Percentiles rank a stretch among this genome's conserved stretches.
These are phyloP conservation scores for Exophiala sideris DNA, from an alignment of 2,329 filamentous ascomycete genomes.

Conservation along the genomic window DNA sequence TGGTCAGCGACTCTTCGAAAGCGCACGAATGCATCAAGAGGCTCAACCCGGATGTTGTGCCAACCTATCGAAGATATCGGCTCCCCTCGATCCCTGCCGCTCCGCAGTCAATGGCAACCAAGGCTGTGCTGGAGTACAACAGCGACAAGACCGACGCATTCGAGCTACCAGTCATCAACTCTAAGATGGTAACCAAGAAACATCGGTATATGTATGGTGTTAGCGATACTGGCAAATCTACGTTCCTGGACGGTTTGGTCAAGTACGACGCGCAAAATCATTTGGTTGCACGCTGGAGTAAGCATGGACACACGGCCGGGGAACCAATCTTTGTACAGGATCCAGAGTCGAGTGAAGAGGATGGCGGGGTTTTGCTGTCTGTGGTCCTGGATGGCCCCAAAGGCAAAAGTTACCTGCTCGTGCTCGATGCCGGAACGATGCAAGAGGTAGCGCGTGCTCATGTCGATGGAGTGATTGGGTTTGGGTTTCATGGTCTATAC, in stretches of 20 bases:
- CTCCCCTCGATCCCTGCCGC: constrained; percentile 34
- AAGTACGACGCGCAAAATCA: constrained; percentile 51
- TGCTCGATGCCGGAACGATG: constrained; percentile 49
- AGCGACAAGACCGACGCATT: constrained; percentile 20
- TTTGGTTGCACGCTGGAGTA: constrained; percentile 42
- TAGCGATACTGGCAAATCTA: constrained; percentile 44
- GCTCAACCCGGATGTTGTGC: constrained; percentile 29
- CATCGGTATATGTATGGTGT: constrained; percentile 52
- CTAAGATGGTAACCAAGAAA: constrained; percentile 39
- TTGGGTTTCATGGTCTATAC: constrained; percentile 52
- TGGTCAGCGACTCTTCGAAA: constrained; percentile 55
- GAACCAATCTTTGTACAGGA: constrained; percentile 53
- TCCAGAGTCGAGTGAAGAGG: constrained; percentile 43
- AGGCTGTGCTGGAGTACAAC: constrained; percentile 24
- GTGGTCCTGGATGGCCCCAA: constrained; percentile 51
- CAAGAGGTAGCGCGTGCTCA: constrained; percentile 51
- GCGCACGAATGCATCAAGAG: constrained; percentile 46
- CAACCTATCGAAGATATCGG: constrained; percentile 37
- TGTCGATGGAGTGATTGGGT: constrained; percentile 47
- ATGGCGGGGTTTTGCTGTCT: constrained; percentile 52
- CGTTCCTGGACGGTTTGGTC: constrained; percentile 51
- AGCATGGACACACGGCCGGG: constrained; percentile 50
- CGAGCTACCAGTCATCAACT: constrained; percentile 54
- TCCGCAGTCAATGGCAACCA: constrained; percentile 6
- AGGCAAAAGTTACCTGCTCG: constrained; percentile 53